Conservation (phyloP, 257 asterid species). For the Solanum habrochaites region DNA sequence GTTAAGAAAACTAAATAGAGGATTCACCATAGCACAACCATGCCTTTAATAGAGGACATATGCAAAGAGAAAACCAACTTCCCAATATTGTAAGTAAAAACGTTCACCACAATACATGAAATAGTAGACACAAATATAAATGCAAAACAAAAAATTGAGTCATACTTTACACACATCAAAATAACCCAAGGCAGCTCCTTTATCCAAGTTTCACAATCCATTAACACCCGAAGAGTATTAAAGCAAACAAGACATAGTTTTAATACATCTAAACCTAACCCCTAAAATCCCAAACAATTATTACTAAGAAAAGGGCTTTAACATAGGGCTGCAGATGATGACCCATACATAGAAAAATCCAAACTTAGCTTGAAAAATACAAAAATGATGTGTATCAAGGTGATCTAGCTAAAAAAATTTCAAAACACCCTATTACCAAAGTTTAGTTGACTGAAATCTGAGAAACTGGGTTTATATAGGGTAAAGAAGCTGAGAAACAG, state of each 20-base stretch:
- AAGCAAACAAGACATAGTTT: background rate
- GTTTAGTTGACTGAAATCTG: background rate
- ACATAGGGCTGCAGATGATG: background rate
- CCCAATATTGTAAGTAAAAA: background rate
- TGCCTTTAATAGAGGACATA: background rate
- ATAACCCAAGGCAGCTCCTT: background rate
- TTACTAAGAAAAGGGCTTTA: too few relatives aligned
- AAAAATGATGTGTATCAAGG: background rate
- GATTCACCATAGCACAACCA: background rate
- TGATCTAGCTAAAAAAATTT: background rate
- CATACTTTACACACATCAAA: background rate
- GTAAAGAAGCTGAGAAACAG: conserved; percentile 74
- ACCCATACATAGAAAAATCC: background rate
- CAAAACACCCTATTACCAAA: background rate
- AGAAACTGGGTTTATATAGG: conserved; percentile 35
- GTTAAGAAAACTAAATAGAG: background rate
- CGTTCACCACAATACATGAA: background rate
- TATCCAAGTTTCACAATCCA: background rate
- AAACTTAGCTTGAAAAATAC: background rate
- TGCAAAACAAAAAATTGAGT: background rate
- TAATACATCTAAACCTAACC: background rate
- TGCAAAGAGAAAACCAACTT: background rate
- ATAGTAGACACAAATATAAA: background rate
- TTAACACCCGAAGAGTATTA: background rate
- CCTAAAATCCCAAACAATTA: background rate